Evolutionary conservation across 2,329 filamentous ascomycete genomes (phyloP), one percentile per base, ranked within the genome.

Genomic region (Thelonectria blattea): DNA sequence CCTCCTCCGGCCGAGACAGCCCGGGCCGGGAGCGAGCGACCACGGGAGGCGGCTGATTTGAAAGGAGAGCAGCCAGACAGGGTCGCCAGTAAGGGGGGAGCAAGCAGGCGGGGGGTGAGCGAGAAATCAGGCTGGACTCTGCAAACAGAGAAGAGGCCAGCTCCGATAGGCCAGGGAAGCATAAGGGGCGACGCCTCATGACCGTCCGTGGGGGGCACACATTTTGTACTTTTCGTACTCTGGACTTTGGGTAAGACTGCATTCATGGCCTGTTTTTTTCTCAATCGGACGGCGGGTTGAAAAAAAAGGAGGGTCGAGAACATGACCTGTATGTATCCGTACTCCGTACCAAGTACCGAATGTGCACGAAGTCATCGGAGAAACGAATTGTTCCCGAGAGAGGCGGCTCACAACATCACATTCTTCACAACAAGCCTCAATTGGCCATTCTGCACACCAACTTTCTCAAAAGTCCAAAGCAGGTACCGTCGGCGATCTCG

Each of bases 1-100:
- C 22, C 22, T 61, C 61, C 65, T 58, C 67, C 67, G 67, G 67
- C 67, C 67, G 67, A 69, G 67, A 66, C 61, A 58, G 56, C 64
- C 67, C 65, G 67, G 67, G 11, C 65, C 67, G 67, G 63, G 52
- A 69, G 59, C 65, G 52, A 69, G 59, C 65, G 63, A 61, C 30
- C 48, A 58, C 46, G 24, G 56, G 41, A 54, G 43, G 48, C 54
- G 39, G 41, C 54, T 43, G 49, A 24, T 11, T 37, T 37, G 34
- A 15, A 37, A 30, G 27, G 27, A 9, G 27, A 9, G 27, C 27
- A 24, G 22, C 22, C 3, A 24, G 43, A 47, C n/a, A n/a, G n/a
- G n/a, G 15, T 15, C 22, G 8, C 5, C 3, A 47, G 22, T 52
- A 54, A 59, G 53, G 55, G 3, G 41, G 24, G 34, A 50, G 53